A percentile compares a stretch with the other conserved stretches of the same genome.
Evolutionary conservation across 345 rosid genomes (phyloP).

Genomic region (Nasturtium officinale): DNA sequence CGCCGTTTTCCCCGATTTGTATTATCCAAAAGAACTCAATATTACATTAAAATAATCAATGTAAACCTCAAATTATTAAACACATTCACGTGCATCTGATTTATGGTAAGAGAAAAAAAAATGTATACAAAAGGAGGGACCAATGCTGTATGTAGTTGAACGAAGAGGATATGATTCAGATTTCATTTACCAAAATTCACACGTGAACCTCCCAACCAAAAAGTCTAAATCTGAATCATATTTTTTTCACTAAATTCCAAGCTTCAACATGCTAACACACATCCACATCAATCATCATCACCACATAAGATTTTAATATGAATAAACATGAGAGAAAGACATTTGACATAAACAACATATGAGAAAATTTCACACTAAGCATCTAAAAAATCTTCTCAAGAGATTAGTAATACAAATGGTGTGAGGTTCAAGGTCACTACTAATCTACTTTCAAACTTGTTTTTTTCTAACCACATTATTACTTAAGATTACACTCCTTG

Average conservation of each 20-base stretch:
- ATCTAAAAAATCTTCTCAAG: conserved; percentile 26
- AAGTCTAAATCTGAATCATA: conserved; percentile 19
- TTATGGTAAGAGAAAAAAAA: conserved; percentile 15
- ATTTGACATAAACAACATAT: conserved; percentile 20
- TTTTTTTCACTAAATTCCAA: conserved; percentile 26
- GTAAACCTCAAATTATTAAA: background rate
- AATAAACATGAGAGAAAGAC: conserved; percentile 27
- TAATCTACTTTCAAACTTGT: conserved; percentile 33
- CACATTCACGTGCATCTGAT: conserved; percentile 25
- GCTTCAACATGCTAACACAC: conserved; percentile 25
- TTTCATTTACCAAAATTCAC: conserved; percentile 27
- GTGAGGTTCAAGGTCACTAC: conserved; percentile 38
- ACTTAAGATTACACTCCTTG: conserved; percentile 35
- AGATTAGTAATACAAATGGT: conserved; percentile 36
- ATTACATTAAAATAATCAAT: background rate
- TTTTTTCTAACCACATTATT: conserved; percentile 41
- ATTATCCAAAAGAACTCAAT: background rate
- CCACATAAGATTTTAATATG: background rate
- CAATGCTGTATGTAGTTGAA: conserved; percentile 19
- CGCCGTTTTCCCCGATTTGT: background rate
- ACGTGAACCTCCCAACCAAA: conserved; percentile 25
- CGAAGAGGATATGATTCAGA: conserved; percentile 26
- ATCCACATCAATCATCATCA: conserved; percentile 34
- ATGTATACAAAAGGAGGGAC: conserved; percentile 5
- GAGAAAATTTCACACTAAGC: conserved; percentile 12